Conservation (phyloP, 768 basidiomycete species). For the Lactifluus hygrophoroides region DNA sequence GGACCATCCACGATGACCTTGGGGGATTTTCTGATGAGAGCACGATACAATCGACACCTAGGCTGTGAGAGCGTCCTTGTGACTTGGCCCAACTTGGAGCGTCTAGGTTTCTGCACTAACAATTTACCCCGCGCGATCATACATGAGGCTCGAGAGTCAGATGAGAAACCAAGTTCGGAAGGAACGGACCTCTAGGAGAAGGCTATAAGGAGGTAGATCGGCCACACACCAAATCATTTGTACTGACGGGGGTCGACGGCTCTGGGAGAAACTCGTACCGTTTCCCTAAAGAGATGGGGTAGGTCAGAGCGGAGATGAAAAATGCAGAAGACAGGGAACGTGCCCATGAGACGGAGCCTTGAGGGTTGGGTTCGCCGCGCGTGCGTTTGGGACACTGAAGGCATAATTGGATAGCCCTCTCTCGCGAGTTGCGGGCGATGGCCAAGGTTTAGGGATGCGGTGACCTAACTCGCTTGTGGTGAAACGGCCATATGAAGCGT, state of each 20-base stretch:
- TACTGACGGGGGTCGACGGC: neutral
- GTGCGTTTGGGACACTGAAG: neutral
- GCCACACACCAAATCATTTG: neutral
- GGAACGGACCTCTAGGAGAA: neutral
- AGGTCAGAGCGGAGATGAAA: slow-evolving; percentile 11
- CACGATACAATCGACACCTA: neutral
- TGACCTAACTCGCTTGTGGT: neutral
- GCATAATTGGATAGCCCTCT: neutral
- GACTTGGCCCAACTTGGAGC: neutral
- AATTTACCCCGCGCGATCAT: neutral
- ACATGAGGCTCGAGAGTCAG: slow-evolving; percentile 5
- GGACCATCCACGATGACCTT: too few relatives aligned
- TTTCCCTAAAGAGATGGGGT: slow-evolving; percentile 1
- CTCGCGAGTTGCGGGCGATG: neutral
- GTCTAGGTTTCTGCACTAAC: neutral
- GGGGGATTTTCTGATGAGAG: neutral
- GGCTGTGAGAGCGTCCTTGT: neutral
- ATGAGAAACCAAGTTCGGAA: slow-evolving; percentile 5
- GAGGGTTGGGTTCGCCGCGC: slow-evolving; percentile 11
- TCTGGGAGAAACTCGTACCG: neutral
- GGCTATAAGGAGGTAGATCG: neutral
- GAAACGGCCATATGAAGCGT: neutral
- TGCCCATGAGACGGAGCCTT: slow-evolving; percentile 8
- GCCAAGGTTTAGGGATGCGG: neutral
- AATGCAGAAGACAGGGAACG: slow-evolving; percentile 2